Base-by-base conservation (phyloP, 2,329 filamentous ascomycete species). In the Aspergillus unguis region DNA sequence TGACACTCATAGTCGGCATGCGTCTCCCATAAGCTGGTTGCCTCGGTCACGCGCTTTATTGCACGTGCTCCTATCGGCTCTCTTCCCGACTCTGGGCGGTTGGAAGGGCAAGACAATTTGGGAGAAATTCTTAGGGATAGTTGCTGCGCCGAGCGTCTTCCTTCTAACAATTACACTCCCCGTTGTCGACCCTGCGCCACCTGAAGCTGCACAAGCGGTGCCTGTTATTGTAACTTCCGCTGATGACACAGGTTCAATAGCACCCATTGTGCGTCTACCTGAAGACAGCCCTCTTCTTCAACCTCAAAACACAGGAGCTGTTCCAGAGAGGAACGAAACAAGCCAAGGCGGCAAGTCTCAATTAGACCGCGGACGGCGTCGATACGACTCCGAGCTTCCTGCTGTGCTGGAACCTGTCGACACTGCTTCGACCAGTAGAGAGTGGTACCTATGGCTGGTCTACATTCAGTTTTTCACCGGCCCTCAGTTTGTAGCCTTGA, bases 381-480 rank as follows among this genome's bases (percentile, higher is more conserved):
- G 70, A 11, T 65, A 65, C 55, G 71, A 75, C 60, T 75, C 74
- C 3, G 73, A 76, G 52, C 58, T 72, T 17, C 69, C 71, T 5
- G 65, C 73, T 17, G 58, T 64, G 11, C 66, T 48, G 54, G 62
- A 31, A 25, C 48, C 36, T 3, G 37, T 53, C 11, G 57, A 61
- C 9, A 47, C 63, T 27, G 27, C 63, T 27, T 56, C 64, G 37
- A 52, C 60, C 2, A 59, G 71, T 3, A 78, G 80, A 50, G 79
- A 85, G 29, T 97, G 94, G 92, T 95, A 92, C 64, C 83, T 91
- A 48, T 99, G 94, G 92, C 82, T 99, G 3, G 82, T 95, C 9
- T 83, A 85, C 9, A 71, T 94, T 7, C 95, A 99, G 64, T 80
- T 94, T 44, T 91, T 96, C 66, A 89, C 87, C 0, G 90, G 92